Conservation (phyloP, 2,329 filamentous ascomycete species). For the Cladosporium phlei region DNA sequence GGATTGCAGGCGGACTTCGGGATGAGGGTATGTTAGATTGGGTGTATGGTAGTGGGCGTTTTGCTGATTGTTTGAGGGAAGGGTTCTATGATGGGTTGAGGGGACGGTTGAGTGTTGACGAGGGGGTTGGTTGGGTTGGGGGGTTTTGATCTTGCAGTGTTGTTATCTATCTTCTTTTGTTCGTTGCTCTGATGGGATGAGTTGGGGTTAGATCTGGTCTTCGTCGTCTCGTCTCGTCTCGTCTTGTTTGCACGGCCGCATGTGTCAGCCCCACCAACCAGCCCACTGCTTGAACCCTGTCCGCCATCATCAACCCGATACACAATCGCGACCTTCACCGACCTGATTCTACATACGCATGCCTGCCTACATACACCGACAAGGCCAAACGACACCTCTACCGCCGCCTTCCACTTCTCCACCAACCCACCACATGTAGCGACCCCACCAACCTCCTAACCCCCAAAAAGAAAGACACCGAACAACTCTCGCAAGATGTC, state of each 20-base stretch:
- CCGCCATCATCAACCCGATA: no score
- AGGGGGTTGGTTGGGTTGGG: background rate
- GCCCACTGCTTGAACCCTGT: background rate
- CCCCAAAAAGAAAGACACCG: background rate
- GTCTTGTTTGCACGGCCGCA: background rate
- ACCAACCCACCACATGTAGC: background rate
- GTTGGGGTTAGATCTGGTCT: no score
- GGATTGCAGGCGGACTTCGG: background rate
- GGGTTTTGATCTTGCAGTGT: background rate
- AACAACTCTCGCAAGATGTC: conserved; percentile 50
- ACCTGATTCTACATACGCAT: no score
- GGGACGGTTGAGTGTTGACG: background rate
- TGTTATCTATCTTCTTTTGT: background rate
- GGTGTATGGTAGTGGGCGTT: conserved; percentile 2
- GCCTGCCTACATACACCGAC: no score
- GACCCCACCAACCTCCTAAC: background rate
- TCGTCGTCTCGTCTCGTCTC: no score
- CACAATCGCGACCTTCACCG: no score
- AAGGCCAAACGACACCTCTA: no score
- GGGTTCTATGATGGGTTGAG: background rate
- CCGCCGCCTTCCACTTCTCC: background rate
- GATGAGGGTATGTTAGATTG: conserved; percentile 1
- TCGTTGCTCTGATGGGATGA: background rate
- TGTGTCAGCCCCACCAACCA: background rate
- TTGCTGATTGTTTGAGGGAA: conserved; percentile 2